Evolutionary conservation across 805 yeast species (phyloP).

Genomic region (Myxozyma mucilagina): DNA sequence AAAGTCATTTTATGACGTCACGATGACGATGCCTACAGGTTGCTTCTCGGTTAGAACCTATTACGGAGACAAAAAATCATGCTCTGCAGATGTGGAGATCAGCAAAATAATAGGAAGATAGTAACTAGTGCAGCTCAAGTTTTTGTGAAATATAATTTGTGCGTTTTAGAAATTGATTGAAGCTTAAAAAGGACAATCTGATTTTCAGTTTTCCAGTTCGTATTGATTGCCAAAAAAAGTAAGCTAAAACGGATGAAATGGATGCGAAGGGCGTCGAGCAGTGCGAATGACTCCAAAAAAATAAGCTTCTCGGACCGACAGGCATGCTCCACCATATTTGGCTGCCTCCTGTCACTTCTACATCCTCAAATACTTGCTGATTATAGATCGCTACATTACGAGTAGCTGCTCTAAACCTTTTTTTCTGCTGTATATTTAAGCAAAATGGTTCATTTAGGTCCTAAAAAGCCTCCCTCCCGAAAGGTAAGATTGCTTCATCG

Average conservation of each 20-base stretch:
- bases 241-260: no score
- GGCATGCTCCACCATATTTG: no score
- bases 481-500: constrained; percentile 45
- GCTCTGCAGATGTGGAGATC: not conserved
- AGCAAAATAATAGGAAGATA: not conserved
- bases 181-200: no score
- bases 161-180: no score
- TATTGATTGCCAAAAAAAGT: no score
- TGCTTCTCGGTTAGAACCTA: not conserved
- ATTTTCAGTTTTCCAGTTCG: no score
- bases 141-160: no score
- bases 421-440: not conserved
- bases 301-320: no score
- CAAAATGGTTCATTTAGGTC: constrained; percentile 80
- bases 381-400: not conserved
- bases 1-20: not conserved
- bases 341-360: not conserved
- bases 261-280: no score
- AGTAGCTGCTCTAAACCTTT: no score
- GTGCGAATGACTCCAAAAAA: no score
- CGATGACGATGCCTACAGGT: not conserved
- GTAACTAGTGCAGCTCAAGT: no score
- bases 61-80: not conserved
- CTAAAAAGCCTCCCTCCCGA: constrained; percentile 78
- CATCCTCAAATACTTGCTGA: not conserved